Percentiles rank a stretch among this genome's conserved stretches.
Evolutionary conservation across 768 basidiomycete species (phyloP).

Genomic region (Amanita fuliginea): DNA sequence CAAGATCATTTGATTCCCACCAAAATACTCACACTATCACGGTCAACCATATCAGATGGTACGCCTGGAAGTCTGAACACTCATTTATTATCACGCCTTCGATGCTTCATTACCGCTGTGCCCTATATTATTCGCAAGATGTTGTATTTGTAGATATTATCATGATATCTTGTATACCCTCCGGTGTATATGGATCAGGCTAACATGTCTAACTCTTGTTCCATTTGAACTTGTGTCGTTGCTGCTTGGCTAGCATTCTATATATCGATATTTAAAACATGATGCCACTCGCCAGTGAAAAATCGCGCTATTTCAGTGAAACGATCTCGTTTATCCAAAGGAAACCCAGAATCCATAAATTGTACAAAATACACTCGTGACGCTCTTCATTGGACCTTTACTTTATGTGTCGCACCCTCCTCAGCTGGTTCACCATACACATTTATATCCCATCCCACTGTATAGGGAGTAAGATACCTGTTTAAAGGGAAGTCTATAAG

Average conservation of each 20-base stretch:
- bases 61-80: background rate
- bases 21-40: background rate
- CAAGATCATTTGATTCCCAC: too few relatives aligned
- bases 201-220: background rate
- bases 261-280: background rate
- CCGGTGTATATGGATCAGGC: background rate
- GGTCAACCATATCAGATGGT: background rate
- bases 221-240: background rate
- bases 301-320: too few relatives aligned
- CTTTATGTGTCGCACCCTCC: constrained; percentile 23
- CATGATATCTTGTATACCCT: background rate
- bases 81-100: background rate
- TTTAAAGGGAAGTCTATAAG: constrained; percentile 16
- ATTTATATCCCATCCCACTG: constrained; percentile 60
- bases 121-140: background rate
- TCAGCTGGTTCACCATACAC: constrained; percentile 59
- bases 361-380: too few relatives aligned
- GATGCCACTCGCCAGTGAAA: too few relatives aligned
- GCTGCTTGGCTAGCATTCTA: background rate
- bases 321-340: too few relatives aligned
- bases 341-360: too few relatives aligned
- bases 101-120: background rate
- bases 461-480: constrained; percentile 56
- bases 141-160: constrained; percentile 8
- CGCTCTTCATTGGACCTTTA: constrained; percentile 17